Base-by-base conservation (phyloP, 805 yeast genomes). In the Vanderwaltozyma yarrowii region DNA sequence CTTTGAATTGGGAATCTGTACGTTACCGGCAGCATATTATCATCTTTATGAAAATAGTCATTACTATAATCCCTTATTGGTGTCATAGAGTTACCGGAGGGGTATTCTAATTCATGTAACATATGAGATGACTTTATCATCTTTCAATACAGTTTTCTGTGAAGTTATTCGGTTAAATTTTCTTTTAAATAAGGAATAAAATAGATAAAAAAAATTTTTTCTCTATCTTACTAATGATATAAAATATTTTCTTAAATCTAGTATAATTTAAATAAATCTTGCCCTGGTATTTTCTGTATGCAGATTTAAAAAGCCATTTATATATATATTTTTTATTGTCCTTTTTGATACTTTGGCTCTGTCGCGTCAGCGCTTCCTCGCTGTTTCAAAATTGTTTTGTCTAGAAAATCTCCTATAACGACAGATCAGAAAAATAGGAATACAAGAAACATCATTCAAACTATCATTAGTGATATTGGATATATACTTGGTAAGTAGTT, bases 61-160 rank as follows among this genome's bases (percentile, higher is more conserved):
- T 56, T 47, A 11, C 47, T 44, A 30, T 53, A 50, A 27, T 55
- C 58, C 29, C 60, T 47, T 4, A 58, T 55, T 8, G 64, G 64
- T 9, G 64, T 58, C 34, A 59, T 42, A 4, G 52, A 41, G 29
- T 47, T 41, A 14, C 44, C 47, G 3, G 52, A 43, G 1, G 53
- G 55, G 33, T 42, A 40, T 16, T 47, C 45, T 15, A 56, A 42
- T 21, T 56, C 53, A 11, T 51, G 46, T 8, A 46, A 27, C 11
- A 53, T 41, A 13, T 47, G 42, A 12, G 56, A 47, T 13, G 57
- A 49, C 39, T 55, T 60, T 15, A 50, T 43, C 65, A 59, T 59
- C 25, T 14, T 33, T 13, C 6, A 16, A 5, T n/a, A n/a, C n/a
- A n/a, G n/a, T n/a, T n/a, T n/a, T n/a, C n/a, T n/a, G n/a, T n/a